These are phyloP conservation scores for Sindora glabra DNA, from an alignment of 306 rosid genomes.

Conservation along the genomic window DNA sequence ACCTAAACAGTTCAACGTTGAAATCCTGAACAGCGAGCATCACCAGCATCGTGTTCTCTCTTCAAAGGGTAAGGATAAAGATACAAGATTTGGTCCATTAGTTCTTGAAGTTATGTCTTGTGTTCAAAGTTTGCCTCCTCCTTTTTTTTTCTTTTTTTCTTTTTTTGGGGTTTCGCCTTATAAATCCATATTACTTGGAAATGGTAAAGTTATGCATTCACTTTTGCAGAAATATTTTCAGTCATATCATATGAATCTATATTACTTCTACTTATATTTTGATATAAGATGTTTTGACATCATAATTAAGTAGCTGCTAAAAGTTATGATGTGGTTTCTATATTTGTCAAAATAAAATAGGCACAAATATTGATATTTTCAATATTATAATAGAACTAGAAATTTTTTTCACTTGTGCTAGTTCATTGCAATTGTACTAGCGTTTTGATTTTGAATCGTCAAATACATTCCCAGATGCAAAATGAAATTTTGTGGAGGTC, in stretches of 20 bases:
- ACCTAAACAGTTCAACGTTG: slow-evolving; percentile 73
- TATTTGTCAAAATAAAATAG: no score
- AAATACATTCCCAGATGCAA: background rate
- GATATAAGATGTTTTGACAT: no score
- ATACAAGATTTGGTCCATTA: slow-evolving; percentile 1
- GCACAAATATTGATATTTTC: no score
- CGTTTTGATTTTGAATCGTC: background rate
- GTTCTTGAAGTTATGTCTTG: slow-evolving; percentile 1
- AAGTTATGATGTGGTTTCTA: no score
- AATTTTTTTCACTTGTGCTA: no score
- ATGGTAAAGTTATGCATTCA: background rate
- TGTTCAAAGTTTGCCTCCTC: no score
- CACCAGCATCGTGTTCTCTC: slow-evolving; percentile 75
- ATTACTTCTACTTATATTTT: no score
- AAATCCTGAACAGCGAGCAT: slow-evolving; percentile 68
- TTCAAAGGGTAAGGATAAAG: slow-evolving; percentile 95
- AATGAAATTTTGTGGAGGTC: no score
- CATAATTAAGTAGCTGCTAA: no score
- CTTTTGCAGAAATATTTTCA: background rate
- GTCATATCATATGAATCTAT: no score
- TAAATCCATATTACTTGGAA: background rate
- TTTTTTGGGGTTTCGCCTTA: background rate
- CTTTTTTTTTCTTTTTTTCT: background rate
- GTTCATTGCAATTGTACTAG: background rate
- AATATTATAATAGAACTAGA: no score